Evolutionary conservation across 306 rosid species (phyloP).

Genomic region (Sesbania bispinosa): DNA sequence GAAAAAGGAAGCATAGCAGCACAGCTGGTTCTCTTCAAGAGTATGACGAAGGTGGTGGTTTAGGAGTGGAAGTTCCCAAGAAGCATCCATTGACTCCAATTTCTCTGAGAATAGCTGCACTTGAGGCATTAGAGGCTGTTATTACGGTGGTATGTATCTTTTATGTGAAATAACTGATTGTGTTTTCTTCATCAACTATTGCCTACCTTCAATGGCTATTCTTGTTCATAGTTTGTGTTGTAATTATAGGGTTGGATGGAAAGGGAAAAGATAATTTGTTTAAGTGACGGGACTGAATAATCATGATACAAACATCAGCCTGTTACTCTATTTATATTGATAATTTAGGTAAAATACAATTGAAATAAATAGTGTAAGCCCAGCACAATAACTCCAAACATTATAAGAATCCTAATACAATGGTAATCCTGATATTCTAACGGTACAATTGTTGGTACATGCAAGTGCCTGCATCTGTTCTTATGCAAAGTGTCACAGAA

Average conservation of each 20-base stretch:
- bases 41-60: conserved; percentile 34
- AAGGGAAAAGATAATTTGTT: not conserved
- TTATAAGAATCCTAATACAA: not conserved
- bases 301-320: not conserved
- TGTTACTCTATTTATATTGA: not conserved
- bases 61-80: conserved; percentile 35
- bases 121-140: conserved; percentile 78
- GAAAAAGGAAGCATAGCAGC: conserved; percentile 61
- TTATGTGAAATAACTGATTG: not conserved
- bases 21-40: conserved; percentile 41
- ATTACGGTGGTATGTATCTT: conserved; percentile 62
- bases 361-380: not conserved
- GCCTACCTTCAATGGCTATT: not conserved
- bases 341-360: conserved; percentile 1
- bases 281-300: not conserved
- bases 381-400: not conserved
- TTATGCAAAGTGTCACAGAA: not conserved
- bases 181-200: conserved; percentile 2
- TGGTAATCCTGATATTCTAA: not conserved
- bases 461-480: not conserved
- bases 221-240: not conserved
- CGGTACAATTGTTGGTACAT: not conserved
- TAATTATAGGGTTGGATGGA: not conserved
- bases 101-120: conserved; percentile 75
- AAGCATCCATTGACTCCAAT: conserved; percentile 35